Evolutionary conservation across 1,139 yeast species (phyloP).

Genomic region (Sugiyamaella neomexicana): DNA sequence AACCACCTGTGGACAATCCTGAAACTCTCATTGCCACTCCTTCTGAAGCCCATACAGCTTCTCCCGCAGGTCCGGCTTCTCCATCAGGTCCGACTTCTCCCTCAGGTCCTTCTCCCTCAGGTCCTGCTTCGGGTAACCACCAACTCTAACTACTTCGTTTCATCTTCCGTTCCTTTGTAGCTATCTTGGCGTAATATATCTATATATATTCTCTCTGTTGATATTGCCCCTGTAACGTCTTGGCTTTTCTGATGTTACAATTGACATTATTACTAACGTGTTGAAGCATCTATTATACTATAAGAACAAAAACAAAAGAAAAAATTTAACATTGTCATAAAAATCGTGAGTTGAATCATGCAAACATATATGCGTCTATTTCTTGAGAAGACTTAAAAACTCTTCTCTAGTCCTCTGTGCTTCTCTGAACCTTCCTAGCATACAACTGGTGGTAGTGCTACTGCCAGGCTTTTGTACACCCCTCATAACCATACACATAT

Average conservation of each 20-base stretch:
- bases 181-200: no score
- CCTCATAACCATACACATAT: slow-evolving; percentile 99
- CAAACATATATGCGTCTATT: slow-evolving; percentile 14
- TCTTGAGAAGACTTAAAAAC: slow-evolving; percentile 63
- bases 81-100: neutral
- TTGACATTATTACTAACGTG: neutral
- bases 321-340: slow-evolving; percentile 13
- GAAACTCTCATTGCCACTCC: neutral
- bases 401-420: slow-evolving; percentile 96
- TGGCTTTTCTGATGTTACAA: neutral
- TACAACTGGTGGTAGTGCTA: slow-evolving; percentile 90
- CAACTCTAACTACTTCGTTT: neutral
- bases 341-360: slow-evolving; percentile 23
- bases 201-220: neutral
- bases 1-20: slow-evolving; percentile 3
- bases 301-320: neutral
- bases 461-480: slow-evolving; percentile 97
- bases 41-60: neutral
- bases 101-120: neutral
- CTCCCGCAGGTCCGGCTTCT: neutral
- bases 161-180: neutral
- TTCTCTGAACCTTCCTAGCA: slow-evolving; percentile 93
- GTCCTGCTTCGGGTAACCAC: neutral
- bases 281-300: slow-evolving; percentile 13
- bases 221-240: neutral